These are phyloP conservation scores for Inonotus obliquus DNA, from an alignment of 1,284 basidiomycete species.

Conservation along the genomic window DNA sequence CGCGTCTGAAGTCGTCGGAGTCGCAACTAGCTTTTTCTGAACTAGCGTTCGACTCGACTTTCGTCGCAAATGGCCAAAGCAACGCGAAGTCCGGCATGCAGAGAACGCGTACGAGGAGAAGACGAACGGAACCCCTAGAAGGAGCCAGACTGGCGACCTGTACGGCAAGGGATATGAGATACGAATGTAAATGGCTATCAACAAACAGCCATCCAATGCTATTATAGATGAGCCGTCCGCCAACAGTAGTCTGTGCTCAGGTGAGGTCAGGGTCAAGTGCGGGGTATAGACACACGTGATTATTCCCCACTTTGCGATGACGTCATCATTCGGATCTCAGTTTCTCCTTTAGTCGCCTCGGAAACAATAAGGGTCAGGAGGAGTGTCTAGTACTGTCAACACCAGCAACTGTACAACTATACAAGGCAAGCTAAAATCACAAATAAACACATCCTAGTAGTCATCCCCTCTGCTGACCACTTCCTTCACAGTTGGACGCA, in stretches of 20 bases:
- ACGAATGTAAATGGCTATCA: no score
- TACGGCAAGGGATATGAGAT: not conserved
- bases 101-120: not conserved
- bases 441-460: conserved; percentile 44
- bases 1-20: not conserved
- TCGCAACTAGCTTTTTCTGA: not conserved
- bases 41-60: not conserved
- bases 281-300: no score
- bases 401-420: not conserved
- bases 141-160: not conserved
- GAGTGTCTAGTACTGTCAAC: no score
- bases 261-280: not conserved
- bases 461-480: conserved; percentile 93
- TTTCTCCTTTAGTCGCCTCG: no score
- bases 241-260: no score
- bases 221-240: no score
- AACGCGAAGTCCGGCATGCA: not conserved
- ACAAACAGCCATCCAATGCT: not conserved
- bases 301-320: no score
- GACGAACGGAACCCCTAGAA: not conserved
- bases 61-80: not conserved
- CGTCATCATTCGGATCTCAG: no score
- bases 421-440: not conserved
- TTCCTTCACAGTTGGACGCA: conserved; percentile 91
- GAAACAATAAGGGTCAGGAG: no score